phyloP scores from a whole-genome alignment of 1,284 basidiomycete genomes.

The Moesziomyces globuligerus region DNA sequence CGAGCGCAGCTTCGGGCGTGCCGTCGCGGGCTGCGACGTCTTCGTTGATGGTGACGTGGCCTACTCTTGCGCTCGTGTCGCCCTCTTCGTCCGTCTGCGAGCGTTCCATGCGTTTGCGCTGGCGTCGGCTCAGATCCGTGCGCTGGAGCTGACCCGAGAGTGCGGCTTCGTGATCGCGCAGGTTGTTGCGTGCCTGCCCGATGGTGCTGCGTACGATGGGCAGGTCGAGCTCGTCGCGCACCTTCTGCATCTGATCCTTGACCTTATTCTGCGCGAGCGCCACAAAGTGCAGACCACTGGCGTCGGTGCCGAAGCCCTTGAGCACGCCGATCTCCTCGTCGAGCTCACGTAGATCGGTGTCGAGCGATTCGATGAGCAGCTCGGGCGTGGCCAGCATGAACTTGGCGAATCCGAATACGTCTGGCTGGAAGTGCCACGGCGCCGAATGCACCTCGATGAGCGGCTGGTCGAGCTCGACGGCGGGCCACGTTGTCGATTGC shows the following conservation, averaged over 20 bases:
- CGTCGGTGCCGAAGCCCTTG: conserved; percentile 72
- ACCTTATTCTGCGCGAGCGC: conserved; percentile 73
- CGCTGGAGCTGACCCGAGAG: conserved; percentile 28
- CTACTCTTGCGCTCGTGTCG: conserved; percentile 7
- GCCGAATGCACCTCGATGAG: conserved; percentile 89
- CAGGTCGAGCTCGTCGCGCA: conserved; percentile 53
- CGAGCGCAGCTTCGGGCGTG: conserved; percentile 28
- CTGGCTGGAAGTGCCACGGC: conserved; percentile 94
- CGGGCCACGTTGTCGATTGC: conserved; percentile 87
- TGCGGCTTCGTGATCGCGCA: conserved; percentile 70
- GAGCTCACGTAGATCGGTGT: conserved; percentile 79
- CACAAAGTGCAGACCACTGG: conserved; percentile 83
- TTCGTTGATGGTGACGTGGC: conserved; percentile 2
- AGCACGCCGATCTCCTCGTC: conserved; percentile 72
- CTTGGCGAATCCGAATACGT: conserved; percentile 86
- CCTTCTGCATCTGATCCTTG: conserved; percentile 59
- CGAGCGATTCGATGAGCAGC: conserved; percentile 77
- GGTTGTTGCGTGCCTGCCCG: conserved; percentile 71
- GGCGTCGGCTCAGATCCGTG: conserved; percentile 44
- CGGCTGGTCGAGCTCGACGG: conserved; percentile 35
- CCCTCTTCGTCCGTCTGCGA: conserved; percentile 37
- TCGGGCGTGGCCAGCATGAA: conserved; percentile 95
- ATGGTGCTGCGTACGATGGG: conserved; percentile 51
- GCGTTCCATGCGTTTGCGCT: conserved; percentile 46
- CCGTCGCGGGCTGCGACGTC: conserved; percentile 8